Evolutionary conservation across 75 land plant species (phyloP).

Genomic region (Picea sitchensis): DNA sequence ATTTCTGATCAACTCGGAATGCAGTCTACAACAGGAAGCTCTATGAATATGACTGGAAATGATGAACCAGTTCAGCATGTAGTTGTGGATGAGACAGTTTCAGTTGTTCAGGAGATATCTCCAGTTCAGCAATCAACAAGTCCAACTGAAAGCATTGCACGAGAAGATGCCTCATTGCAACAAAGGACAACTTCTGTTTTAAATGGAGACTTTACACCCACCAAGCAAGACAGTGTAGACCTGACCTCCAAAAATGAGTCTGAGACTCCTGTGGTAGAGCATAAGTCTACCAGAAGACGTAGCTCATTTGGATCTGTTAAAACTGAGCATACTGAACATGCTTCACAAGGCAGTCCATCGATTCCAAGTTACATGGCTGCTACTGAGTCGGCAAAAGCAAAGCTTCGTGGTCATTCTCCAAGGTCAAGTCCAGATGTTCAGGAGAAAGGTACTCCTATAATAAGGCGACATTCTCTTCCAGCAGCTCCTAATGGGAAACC

Average conservation of each 20-base stretch:
- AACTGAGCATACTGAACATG: constrained; percentile 48
- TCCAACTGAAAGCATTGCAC: background rate
- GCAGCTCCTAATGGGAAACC: constrained; percentile 41
- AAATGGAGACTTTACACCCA: constrained; percentile 5
- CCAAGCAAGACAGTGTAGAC: background rate
- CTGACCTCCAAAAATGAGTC: background rate
- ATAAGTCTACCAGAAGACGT: constrained; percentile 35
- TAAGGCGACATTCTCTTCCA: constrained; percentile 61
- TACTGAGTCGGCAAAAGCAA: constrained; percentile 94
- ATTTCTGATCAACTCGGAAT: background rate
- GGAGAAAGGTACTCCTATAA: constrained; percentile 23
- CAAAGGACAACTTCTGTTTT: background rate
- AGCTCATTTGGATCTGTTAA: constrained; percentile 35
- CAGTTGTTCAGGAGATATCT: constrained; percentile 4
- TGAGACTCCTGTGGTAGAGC: constrained; percentile 9
- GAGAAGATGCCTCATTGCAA: background rate
- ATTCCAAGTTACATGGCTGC: constrained; percentile 94
- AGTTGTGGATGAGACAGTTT: background rate
- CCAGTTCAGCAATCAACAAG: constrained; percentile 1
- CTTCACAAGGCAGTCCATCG: constrained; percentile 36
- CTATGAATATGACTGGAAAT: background rate
- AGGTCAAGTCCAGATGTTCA: constrained; percentile 40
- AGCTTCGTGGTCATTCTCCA: constrained; percentile 62
- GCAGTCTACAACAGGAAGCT: background rate
- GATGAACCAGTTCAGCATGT: constrained; percentile 4